phyloP scores from a whole-genome alignment of 2,329 filamentous ascomycete species.

The Penicillium sp. region DNA sequence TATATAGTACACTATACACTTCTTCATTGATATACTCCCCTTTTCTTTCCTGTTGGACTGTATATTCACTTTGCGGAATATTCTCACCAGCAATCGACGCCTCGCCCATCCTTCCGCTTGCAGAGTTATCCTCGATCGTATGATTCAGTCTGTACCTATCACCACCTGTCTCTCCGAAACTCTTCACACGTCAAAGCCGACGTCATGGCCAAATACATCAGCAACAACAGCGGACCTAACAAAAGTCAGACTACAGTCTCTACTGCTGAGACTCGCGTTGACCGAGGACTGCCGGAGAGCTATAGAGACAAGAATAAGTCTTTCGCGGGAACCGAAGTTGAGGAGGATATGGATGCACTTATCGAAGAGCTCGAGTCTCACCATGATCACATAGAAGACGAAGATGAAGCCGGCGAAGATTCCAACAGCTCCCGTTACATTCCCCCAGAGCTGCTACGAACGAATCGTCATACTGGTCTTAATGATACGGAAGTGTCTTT shows the following conservation, averaged over 20 bases:
- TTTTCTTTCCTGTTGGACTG: background rate
- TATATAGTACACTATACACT: conserved; percentile 7
- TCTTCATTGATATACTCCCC: conserved; percentile 1
- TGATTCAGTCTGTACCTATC: background rate
- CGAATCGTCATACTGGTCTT: conserved; percentile 68
- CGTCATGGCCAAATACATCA: background rate
- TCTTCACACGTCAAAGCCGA: background rate
- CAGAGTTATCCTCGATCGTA: conserved; percentile 1
- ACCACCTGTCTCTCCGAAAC: background rate
- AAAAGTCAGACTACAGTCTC: background rate
- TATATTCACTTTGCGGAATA: background rate
- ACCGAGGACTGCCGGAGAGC: background rate
- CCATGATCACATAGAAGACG: conserved; percentile 64
- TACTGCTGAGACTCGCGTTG: background rate
- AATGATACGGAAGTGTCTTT: conserved; percentile 64
- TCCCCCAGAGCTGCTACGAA: conserved; percentile 73
- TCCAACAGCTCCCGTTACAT: conserved; percentile 56
- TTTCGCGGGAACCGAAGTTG: conserved; percentile 59
- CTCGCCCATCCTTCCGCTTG: background rate
- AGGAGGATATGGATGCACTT: conserved; percentile 78
- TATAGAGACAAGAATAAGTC: background rate
- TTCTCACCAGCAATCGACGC: background rate
- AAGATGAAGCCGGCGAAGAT: conserved; percentile 55
- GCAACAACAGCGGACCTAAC: background rate
- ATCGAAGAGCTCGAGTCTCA: conserved; percentile 84